Evolutionary conservation across 257 asterid species (phyloP).

Genomic region (Solanum paucissectum): DNA sequence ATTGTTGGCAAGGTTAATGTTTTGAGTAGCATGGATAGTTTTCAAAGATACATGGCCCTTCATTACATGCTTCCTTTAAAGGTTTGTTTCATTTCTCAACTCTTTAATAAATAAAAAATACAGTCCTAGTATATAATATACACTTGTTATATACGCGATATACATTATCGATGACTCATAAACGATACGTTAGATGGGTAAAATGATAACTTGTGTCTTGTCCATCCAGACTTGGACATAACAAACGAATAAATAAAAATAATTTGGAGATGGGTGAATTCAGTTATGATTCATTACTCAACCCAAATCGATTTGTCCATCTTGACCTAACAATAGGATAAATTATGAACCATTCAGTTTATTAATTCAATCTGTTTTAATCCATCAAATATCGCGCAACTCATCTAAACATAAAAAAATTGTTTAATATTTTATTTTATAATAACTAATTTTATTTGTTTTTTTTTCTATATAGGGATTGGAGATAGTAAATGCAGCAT

Average conservation of each 20-base stretch:
- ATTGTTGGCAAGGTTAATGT: constrained; percentile 50
- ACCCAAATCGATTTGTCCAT: neutral
- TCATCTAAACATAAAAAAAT: neutral
- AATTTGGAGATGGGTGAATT: neutral
- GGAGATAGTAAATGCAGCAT: constrained; percentile 46
- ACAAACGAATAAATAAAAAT: no score
- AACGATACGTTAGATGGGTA: neutral
- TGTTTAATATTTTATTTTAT: neutral
- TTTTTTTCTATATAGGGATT: constrained; percentile 37
- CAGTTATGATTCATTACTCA: neutral
- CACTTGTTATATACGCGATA: neutral
- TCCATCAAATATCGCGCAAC: neutral
- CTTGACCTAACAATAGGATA: neutral
- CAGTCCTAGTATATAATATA: neutral
- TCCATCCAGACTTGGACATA: neutral
- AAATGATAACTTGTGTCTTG: neutral
- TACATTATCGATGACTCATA: neutral
- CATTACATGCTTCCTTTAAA: constrained; percentile 69
- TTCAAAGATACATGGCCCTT: constrained; percentile 45
- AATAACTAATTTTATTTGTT: neutral
- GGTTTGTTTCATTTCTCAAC: constrained; percentile 23
- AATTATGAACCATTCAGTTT: neutral
- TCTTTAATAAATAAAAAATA: neutral
- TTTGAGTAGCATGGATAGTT: constrained; percentile 51
- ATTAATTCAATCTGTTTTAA: neutral